Conservation (phyloP, 2,329 filamentous ascomycete genomes). For the Penicillium sp. region DNA sequence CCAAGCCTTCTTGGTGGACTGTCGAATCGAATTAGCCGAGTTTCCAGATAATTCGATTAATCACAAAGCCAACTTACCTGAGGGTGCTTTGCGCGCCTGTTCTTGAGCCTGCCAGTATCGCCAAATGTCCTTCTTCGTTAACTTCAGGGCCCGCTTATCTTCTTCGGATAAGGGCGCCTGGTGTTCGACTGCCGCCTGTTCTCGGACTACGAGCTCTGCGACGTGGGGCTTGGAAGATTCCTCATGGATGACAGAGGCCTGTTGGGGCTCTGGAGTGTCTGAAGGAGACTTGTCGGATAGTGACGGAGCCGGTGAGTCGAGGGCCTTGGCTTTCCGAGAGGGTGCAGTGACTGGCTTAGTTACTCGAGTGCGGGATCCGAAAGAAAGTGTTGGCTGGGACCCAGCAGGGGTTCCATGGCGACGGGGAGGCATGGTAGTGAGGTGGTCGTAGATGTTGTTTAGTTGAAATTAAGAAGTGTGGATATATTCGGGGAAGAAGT, state of each 20-base stretch:
- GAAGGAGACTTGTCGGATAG: conserved; percentile 26
- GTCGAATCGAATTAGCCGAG: neutral
- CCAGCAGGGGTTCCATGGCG: conserved; percentile 36
- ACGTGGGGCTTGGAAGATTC: conserved; percentile 32
- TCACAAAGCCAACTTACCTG: conserved; percentile 40
- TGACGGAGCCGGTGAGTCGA: conserved; percentile 35
- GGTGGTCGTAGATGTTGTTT: neutral
- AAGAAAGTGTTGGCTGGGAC: conserved; percentile 59
- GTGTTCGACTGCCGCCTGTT: conserved; percentile 49
- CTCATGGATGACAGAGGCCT: conserved; percentile 23
- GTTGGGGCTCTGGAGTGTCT: conserved; percentile 28
- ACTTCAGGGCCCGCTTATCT: conserved; percentile 53
- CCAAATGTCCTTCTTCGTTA: conserved; percentile 66
- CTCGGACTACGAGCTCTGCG: conserved; percentile 38
- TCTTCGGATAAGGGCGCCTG: conserved; percentile 34
- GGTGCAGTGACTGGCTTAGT: conserved; percentile 52
- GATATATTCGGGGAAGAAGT: neutral
- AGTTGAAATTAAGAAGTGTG: neutral
- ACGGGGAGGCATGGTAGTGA: conserved; percentile 43
- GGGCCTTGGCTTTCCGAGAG: conserved; percentile 34
- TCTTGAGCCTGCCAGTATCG: conserved; percentile 76
- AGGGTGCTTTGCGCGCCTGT: conserved; percentile 60
- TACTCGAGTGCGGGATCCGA: conserved; percentile 55
- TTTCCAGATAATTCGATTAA: neutral
- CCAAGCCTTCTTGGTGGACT: conserved; percentile 74